A percentile compares a stretch with the other conserved stretches of the same genome.
These are phyloP conservation scores for Cadophora gregata DNA, from an alignment of 2,329 filamentous ascomycete species.

Conservation along the genomic window DNA sequence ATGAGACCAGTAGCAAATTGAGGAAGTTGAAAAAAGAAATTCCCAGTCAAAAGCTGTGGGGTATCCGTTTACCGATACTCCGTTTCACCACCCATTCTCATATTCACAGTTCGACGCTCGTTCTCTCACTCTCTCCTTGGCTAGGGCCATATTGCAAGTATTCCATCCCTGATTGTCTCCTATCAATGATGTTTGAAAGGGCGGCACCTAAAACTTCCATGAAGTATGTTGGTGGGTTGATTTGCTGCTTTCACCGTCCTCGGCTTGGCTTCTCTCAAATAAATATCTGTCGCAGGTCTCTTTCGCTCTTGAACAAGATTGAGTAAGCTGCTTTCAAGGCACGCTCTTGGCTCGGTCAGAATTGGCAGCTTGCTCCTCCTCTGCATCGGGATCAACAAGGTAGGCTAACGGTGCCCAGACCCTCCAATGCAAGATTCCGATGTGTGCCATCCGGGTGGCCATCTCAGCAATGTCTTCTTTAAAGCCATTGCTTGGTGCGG, in stretches of 20 bases:
- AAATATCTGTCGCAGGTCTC: not conserved
- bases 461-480: constrained; percentile 63
- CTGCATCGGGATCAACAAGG: constrained; percentile 42
- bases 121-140: not conserved
- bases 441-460: constrained; percentile 79
- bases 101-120: not conserved
- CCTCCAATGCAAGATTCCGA: constrained; percentile 86
- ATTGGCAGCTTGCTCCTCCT: constrained; percentile 32
- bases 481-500: constrained; percentile 12
- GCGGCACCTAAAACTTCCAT: not conserved
- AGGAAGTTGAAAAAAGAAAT: not conserved
- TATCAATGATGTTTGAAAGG: not conserved
- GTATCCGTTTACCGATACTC: not conserved
- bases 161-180: not conserved
- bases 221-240: not conserved
- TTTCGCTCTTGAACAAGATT: not conserved
- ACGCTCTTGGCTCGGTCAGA: constrained; percentile 29
- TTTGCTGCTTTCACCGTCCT: constrained; percentile 7
- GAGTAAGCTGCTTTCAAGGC: constrained; percentile 23
- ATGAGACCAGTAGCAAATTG: not conserved
- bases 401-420: constrained; percentile 85
- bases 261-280: constrained; percentile 13
- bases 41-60: not conserved
- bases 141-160: not conserved
- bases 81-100: not conserved